Percentiles rank a stretch among this genome's conserved stretches.
Conservation (phyloP, 805 yeast species). For the Barnettozyma botsteinii region DNA sequence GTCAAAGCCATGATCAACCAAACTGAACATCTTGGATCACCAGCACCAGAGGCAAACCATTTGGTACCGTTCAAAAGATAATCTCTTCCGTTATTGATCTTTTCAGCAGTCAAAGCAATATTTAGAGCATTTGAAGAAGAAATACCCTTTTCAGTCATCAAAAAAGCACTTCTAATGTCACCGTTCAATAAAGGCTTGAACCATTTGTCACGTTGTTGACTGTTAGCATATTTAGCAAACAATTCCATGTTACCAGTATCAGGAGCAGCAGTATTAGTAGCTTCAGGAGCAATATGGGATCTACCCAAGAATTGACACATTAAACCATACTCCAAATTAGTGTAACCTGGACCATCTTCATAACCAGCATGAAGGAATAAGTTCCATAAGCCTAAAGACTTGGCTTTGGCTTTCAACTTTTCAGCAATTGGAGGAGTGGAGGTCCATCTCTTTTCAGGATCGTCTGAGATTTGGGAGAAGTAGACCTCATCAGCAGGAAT, state of each 20-base stretch:
- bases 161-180: conserved; percentile 51
- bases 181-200: conserved; percentile 50
- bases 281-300: conserved; percentile 50
- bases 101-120: conserved; percentile 42
- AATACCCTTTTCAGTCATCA: conserved; percentile 59
- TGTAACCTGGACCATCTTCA: conserved; percentile 48
- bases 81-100: conserved; percentile 31
- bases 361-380: conserved; percentile 42
- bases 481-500: conserved; percentile 49
- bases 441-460: conserved; percentile 42
- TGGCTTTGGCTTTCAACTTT: conserved; percentile 47
- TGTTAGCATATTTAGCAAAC: conserved; percentile 34
- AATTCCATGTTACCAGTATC: conserved; percentile 56
- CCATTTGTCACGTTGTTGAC: conserved; percentile 42
- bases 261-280: conserved; percentile 55
- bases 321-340: conserved; percentile 58
- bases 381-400: conserved; percentile 52
- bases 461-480: conserved; percentile 33
- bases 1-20: conserved; percentile 29
- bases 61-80: conserved; percentile 54
- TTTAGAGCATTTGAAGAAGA: conserved; percentile 60
- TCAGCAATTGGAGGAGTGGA: conserved; percentile 43
- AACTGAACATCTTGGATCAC: conserved; percentile 51
- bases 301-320: conserved; percentile 61
- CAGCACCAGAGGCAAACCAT: conserved; percentile 71